Conservation (phyloP, 208 protist genomes). For the Trypanosoma melophagium region DNA sequence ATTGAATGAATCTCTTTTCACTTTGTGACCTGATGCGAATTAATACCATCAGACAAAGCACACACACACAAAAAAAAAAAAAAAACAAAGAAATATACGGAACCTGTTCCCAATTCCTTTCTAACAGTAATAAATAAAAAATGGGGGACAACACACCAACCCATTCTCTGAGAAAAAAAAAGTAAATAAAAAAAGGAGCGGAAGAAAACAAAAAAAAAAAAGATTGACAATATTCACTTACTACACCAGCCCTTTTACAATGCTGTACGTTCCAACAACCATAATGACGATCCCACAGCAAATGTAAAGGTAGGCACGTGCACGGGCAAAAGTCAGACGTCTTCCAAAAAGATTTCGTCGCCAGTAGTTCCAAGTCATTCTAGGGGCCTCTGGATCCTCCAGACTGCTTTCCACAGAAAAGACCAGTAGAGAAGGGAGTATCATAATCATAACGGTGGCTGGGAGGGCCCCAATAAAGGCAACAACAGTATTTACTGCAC, state of each 20-base stretch:
- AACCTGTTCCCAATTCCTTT: too few species aligned
- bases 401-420: constrained; percentile 53
- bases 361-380: constrained; percentile 55
- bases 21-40: too few species aligned
- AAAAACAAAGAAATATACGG: too few species aligned
- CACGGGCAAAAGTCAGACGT: constrained; percentile 37
- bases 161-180: not conserved
- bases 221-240: not conserved
- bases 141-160: constrained; percentile 3
- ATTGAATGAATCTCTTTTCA: too few species aligned
- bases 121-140: not conserved
- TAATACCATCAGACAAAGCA: too few species aligned
- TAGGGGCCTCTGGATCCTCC: constrained; percentile 49
- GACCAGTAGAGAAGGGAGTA: constrained; percentile 54
- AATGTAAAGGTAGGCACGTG: constrained; percentile 54
- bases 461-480: constrained; percentile 70
- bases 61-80: too few species aligned
- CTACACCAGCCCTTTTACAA: constrained; percentile 3
- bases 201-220: constrained; percentile 1
- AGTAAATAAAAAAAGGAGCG: constrained; percentile 31
- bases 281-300: constrained; percentile 65
- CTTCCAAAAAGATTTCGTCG: constrained; percentile 39
- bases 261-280: constrained; percentile 57
- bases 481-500: constrained; percentile 71
- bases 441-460: constrained; percentile 66